These are phyloP conservation scores for Rhizopus arrhizus DNA, from an alignment of 371 early-diverging fungal genomes.

Conservation along the genomic window DNA sequence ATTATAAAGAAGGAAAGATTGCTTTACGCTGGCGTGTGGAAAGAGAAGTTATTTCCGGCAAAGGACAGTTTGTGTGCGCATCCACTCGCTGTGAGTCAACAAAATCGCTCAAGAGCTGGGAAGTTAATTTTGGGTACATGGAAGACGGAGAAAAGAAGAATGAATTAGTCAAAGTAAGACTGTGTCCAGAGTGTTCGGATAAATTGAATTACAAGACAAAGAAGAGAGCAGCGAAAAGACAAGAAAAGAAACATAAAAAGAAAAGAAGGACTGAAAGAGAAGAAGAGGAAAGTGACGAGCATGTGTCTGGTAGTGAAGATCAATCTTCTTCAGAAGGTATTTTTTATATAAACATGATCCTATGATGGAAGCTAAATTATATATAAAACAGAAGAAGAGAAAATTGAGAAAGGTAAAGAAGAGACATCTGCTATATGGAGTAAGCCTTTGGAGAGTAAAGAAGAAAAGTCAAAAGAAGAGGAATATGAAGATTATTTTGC, in stretches of 20 bases:
- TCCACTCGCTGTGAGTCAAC: conserved; percentile 58
- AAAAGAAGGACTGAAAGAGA: conserved; percentile 9
- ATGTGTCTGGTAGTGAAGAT: neutral
- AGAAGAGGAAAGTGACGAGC: conserved; percentile 8
- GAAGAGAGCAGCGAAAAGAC: conserved; percentile 31
- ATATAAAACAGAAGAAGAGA: conserved; percentile 1
- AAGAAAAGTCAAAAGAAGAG: conserved; percentile 50
- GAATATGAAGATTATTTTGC: conserved; percentile 6
- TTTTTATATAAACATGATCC: too few relatives aligned
- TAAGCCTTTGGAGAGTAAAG: conserved; percentile 29
- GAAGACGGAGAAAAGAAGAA: conserved; percentile 74
- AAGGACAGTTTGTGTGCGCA: conserved; percentile 78
- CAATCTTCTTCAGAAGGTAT: too few relatives aligned
- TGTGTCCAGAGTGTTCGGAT: conserved; percentile 71
- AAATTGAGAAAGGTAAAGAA: conserved; percentile 16
- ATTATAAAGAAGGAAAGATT: conserved; percentile 76
- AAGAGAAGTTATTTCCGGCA: conserved; percentile 75
- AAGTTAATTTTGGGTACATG: conserved; percentile 82
- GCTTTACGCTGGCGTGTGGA: conserved; percentile 86
- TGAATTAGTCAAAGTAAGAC: conserved; percentile 79
- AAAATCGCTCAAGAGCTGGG: conserved; percentile 71
- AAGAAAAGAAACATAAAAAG: conserved; percentile 6
- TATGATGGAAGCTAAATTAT: too few relatives aligned
- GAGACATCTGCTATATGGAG: conserved; percentile 35
- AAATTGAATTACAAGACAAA: conserved; percentile 45